Percentiles rank a stretch among this genome's conserved stretches.
Evolutionary conservation across 202 grass and related monocot genomes (phyloP).

Genomic region (Setaria viridis): DNA sequence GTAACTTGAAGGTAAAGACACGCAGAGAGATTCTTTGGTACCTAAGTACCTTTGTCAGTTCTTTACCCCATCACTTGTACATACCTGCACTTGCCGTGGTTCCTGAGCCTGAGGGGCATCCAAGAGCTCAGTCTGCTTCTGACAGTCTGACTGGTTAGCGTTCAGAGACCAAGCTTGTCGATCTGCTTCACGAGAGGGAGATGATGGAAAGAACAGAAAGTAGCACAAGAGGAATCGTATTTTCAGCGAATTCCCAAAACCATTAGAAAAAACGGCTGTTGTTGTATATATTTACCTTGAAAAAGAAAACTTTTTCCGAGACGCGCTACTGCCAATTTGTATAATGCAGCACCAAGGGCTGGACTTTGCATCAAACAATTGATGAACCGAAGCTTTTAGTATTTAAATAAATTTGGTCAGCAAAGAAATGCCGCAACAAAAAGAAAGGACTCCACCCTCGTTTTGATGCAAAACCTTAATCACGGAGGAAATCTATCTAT

Average conservation of each 20-base stretch:
- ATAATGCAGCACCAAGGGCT: not conserved
- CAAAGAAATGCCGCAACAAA: not conserved
- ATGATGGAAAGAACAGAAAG: not conserved
- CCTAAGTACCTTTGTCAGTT: not conserved
- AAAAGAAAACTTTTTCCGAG: not conserved
- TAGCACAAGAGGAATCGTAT: not conserved
- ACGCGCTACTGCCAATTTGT: not conserved
- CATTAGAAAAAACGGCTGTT: not conserved
- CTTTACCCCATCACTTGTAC: not conserved
- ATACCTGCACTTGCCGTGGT: not conserved
- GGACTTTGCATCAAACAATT: not conserved
- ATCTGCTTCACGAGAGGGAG: not conserved
- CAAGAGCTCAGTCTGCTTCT: not conserved
- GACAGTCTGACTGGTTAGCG: not conserved
- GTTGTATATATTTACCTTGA: too few relatives aligned
- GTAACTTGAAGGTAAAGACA: conserved; percentile 38
- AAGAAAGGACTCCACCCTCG: not conserved
- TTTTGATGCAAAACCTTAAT: not conserved
- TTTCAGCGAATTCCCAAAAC: not conserved
- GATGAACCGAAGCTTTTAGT: not conserved
- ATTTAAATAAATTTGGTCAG: not conserved
- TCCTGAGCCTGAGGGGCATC: not conserved
- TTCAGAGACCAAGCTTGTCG: not conserved
- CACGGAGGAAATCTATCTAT: not conserved
- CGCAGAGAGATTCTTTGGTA: not conserved